Evolutionary conservation across 2,329 filamentous ascomycete genomes (phyloP).

Genomic region (Zymoseptoria crescenta): DNA sequence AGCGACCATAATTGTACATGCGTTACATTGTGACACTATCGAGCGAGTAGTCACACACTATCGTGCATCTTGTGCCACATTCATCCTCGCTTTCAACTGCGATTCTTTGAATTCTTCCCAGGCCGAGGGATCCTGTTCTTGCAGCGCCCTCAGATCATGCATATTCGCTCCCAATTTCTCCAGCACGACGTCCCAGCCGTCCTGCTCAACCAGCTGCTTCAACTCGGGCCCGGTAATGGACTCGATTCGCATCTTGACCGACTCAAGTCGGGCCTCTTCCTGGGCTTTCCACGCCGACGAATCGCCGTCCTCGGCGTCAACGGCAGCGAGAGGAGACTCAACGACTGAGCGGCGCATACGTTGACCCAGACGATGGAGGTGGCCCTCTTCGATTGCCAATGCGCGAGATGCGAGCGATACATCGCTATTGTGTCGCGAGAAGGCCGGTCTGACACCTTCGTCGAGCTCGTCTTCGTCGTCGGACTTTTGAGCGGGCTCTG

Average conservation of each 20-base stretch:
- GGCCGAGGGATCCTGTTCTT: conserved; percentile 32
- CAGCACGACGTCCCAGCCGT: conserved; percentile 54
- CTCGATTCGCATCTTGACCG: conserved; percentile 37
- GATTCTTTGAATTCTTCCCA: conserved; percentile 31
- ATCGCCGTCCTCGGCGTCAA: conserved; percentile 17
- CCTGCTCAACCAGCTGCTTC: conserved; percentile 51
- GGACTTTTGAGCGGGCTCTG: conserved; percentile 22
- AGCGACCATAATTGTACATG: not conserved
- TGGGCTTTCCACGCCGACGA: conserved; percentile 26
- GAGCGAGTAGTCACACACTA: not conserved
- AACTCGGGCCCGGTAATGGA: conserved; percentile 54
- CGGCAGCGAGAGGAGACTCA: conserved; percentile 32
- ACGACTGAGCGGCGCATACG: conserved; percentile 58
- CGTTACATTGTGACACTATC: not conserved
- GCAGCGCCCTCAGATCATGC: conserved; percentile 56
- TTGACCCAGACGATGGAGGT: conserved; percentile 61
- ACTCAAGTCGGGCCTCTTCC: conserved; percentile 30
- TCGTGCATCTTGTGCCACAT: conserved; percentile 16
- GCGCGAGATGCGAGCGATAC: conserved; percentile 60
- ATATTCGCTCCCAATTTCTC: conserved; percentile 57
- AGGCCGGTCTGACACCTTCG: conserved; percentile 31
- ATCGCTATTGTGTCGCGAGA: conserved; percentile 55
- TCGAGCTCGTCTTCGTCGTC: conserved; percentile 29
- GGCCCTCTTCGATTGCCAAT: conserved; percentile 61
- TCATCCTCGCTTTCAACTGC: conserved; percentile 30